phyloP scores from a whole-genome alignment of 257 asterid genomes.

The Solanum sparsipilum region DNA sequence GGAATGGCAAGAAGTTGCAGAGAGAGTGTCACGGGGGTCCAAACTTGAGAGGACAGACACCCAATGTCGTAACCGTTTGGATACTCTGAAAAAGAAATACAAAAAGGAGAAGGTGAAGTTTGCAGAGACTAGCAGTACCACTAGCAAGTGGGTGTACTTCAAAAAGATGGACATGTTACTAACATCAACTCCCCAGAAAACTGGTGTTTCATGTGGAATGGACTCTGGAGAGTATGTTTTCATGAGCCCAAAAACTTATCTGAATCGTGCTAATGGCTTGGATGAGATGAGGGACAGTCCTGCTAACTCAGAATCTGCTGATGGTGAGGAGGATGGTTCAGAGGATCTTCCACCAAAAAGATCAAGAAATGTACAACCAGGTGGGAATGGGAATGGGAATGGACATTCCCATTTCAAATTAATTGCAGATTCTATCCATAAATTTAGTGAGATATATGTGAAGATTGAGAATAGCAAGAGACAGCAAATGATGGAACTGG shows the following conservation, averaged over 20 bases:
- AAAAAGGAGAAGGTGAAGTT: slow-evolving; percentile 72
- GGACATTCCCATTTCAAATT: slow-evolving; percentile 33
- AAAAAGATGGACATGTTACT: slow-evolving; percentile 64
- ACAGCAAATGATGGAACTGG: slow-evolving; percentile 72
- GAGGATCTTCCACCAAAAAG: slow-evolving; percentile 46
- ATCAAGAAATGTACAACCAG: slow-evolving; percentile 14
- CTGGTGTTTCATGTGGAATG: slow-evolving; percentile 61
- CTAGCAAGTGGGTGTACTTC: slow-evolving; percentile 68
- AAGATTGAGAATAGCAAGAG: slow-evolving; percentile 78
- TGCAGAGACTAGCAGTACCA: slow-evolving; percentile 12
- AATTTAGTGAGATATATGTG: slow-evolving; percentile 60
- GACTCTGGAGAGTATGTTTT: slow-evolving; percentile 74
- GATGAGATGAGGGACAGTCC: slow-evolving; percentile 89
- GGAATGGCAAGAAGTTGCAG: slow-evolving; percentile 95
- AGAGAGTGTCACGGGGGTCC: slow-evolving; percentile 59
- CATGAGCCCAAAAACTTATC: slow-evolving; percentile 42
- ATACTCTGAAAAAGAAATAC: slow-evolving; percentile 85
- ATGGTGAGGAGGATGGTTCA: slow-evolving; percentile 32
- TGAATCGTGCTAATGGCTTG: slow-evolving; percentile 47
- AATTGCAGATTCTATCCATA: slow-evolving; percentile 71
- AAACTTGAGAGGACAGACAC: slow-evolving; percentile 70
- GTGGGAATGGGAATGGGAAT: slow-evolving; percentile 3
- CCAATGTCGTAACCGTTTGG: slow-evolving; percentile 86
- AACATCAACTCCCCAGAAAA: slow-evolving; percentile 37
- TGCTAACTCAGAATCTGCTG: slow-evolving; percentile 40